A percentile compares a stretch with the other conserved stretches of the same genome.
Evolutionary conservation across 2,329 filamentous ascomycete genomes (phyloP).

Genomic region (Ustulina deusta): DNA sequence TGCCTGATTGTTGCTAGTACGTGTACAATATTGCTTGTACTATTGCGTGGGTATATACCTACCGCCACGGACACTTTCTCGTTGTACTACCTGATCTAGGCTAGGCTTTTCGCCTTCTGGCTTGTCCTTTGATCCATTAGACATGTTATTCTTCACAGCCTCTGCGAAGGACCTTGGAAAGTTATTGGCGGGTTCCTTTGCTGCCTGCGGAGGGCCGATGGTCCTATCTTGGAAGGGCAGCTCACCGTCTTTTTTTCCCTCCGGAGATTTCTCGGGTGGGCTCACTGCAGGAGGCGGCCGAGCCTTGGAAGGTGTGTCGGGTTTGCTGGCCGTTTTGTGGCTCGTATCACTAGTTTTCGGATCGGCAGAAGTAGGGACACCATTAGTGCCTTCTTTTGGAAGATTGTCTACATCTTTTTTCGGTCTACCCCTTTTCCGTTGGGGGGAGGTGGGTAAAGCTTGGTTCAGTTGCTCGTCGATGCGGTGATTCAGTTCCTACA

Average conservation of each 20-base stretch:
- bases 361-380: neutral
- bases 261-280: slow-evolving; percentile 13
- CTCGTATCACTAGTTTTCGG: neutral
- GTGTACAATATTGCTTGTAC: neutral
- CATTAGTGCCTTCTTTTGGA: slow-evolving; percentile 16
- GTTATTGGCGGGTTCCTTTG: slow-evolving; percentile 15
- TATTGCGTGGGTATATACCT: slow-evolving; percentile 3
- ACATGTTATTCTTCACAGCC: slow-evolving; percentile 25
- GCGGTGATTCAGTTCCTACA: slow-evolving; percentile 57
- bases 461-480: slow-evolving; percentile 57
- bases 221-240: slow-evolving; percentile 27
- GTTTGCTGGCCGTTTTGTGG: slow-evolving; percentile 30
- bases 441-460: slow-evolving; percentile 23
- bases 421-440: slow-evolving; percentile 42
- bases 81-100: neutral
- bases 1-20: neutral
- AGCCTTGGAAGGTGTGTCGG: slow-evolving; percentile 26
- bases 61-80: slow-evolving; percentile 3
- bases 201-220: slow-evolving; percentile 17
- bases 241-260: slow-evolving; percentile 39
- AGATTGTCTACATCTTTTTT: slow-evolving; percentile 20
- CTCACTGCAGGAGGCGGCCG: neutral
- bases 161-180: slow-evolving; percentile 29
- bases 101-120: slow-evolving; percentile 24
- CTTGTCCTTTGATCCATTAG: slow-evolving; percentile 38